These are phyloP conservation scores for Didymella segeticola DNA, from an alignment of 2,329 filamentous ascomycete species.

Conservation along the genomic window DNA sequence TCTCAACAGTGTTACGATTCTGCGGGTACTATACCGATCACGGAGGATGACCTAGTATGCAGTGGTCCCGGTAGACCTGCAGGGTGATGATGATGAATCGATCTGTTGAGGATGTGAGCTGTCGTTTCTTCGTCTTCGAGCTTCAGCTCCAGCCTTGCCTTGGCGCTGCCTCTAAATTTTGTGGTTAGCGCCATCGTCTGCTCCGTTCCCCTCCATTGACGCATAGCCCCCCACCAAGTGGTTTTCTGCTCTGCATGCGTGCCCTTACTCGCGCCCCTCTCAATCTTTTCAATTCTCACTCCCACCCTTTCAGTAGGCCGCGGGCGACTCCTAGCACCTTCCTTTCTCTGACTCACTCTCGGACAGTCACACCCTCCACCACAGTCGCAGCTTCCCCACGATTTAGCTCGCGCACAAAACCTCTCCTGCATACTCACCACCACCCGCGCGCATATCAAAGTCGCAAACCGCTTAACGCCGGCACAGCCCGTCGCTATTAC, in stretches of 20 bases:
- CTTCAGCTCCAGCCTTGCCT: constrained; percentile 12
- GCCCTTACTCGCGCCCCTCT: constrained; percentile 18
- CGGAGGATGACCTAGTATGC: background rate
- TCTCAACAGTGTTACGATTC: constrained; percentile 1
- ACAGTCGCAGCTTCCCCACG: constrained; percentile 17
- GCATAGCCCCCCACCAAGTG: constrained; percentile 35
- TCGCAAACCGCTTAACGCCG: background rate
- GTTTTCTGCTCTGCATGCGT: constrained; percentile 24
- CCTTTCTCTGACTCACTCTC: constrained; percentile 38
- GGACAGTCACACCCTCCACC: constrained; percentile 18
- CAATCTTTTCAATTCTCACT: constrained; percentile 37
- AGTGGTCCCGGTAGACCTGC: background rate
- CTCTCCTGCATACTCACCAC: constrained; percentile 12
- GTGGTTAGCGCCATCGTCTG: constrained; percentile 29
- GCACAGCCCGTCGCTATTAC: constrained; percentile 15
- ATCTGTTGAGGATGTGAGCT: constrained; percentile 5
- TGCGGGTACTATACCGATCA: background rate
- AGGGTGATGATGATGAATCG: background rate
- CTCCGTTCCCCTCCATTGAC: constrained; percentile 30
- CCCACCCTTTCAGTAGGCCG: constrained; percentile 34
- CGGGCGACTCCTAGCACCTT: constrained; percentile 43
- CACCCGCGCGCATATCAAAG: background rate
- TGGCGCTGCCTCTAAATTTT: constrained; percentile 28
- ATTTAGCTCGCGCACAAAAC: constrained; percentile 14
- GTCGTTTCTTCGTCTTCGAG: constrained; percentile 7